These are phyloP conservation scores for Conticribra guillardii DNA, from an alignment of 108 stramenopile species.

Conservation along the genomic window DNA sequence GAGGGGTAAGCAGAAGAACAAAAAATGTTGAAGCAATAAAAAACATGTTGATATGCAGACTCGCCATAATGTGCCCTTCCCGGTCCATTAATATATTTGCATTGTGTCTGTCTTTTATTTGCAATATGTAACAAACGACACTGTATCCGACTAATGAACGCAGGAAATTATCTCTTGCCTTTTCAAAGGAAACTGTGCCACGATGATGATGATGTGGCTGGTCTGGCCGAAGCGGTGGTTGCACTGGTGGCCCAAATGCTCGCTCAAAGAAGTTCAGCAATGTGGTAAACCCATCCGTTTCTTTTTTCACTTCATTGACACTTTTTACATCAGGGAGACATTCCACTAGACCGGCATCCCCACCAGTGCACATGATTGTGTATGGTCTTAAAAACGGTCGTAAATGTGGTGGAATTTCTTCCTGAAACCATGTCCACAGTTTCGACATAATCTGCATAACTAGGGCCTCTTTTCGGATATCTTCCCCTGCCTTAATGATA, in stretches of 20 bases:
- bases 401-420: slow-evolving; percentile 70
- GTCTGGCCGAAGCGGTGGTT: slow-evolving; percentile 38
- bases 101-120: slow-evolving; percentile 98
- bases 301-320: slow-evolving; percentile 87
- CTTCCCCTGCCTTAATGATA: slow-evolving; percentile 90
- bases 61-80: slow-evolving; percentile 47
- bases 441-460: slow-evolving; percentile 89
- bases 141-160: slow-evolving; percentile 90
- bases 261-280: slow-evolving; percentile 78
- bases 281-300: slow-evolving; percentile 75
- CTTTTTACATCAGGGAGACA: slow-evolving; percentile 87
- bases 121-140: slow-evolving; percentile 93
- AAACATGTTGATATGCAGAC: background rate
- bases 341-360: slow-evolving; percentile 86
- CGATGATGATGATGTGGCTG: slow-evolving; percentile 4
- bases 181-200: slow-evolving; percentile 62
- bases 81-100: slow-evolving; percentile 96
- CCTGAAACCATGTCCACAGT: slow-evolving; percentile 75
- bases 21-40: background rate
- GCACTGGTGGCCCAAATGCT: slow-evolving; percentile 69
- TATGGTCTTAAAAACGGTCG: slow-evolving; percentile 85
- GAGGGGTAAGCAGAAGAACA: background rate
- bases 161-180: slow-evolving; percentile 89
- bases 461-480: slow-evolving; percentile 87
- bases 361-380: slow-evolving; percentile 90